Evolutionary conservation across 169 alveolate species (phyloP).

Genomic region (Cystoisospora suis): DNA sequence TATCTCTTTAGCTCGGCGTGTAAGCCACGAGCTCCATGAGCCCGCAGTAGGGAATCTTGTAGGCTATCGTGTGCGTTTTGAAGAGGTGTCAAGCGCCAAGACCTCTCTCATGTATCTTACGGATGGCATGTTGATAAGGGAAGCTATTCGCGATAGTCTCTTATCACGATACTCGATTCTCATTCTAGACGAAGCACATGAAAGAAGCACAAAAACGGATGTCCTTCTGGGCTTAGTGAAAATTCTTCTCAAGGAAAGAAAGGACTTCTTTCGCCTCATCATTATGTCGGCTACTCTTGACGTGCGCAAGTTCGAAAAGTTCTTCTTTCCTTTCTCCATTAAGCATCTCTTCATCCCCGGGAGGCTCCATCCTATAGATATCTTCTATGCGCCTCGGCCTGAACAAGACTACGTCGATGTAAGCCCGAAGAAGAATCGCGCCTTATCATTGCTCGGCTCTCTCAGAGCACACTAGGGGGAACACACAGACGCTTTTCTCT

Average conservation of each 20-base stretch:
- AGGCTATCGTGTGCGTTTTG: conserved; percentile 84
- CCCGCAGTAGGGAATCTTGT: conserved; percentile 81
- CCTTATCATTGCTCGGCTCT: too few species aligned
- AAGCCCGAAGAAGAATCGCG: too few species aligned
- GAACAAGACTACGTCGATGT: conserved; percentile 95
- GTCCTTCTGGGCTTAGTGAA: conserved; percentile 95
- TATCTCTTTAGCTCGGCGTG: conserved; percentile 96
- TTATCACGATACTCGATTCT: conserved; percentile 91
- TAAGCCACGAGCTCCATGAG: conserved; percentile 90
- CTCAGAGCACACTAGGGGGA: too few species aligned
- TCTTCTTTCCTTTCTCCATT: conserved; percentile 90
- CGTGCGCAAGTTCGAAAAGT: conserved; percentile 94
- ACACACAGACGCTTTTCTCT: too few species aligned
- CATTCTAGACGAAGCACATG: conserved; percentile 99
- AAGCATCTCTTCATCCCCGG: conserved; percentile 88
- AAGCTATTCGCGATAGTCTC: conserved; percentile 93
- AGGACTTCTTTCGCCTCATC: conserved; percentile 89
- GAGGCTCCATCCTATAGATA: conserved; percentile 90
- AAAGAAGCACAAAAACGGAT: conserved; percentile 97
- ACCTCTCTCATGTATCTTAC: conserved; percentile 97
- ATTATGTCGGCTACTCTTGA: conserved; percentile 99
- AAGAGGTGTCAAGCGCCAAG: conserved; percentile 92
- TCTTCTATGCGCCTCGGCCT: conserved; percentile 93
- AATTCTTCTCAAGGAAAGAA: conserved; percentile 83
- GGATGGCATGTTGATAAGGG: conserved; percentile 98